A percentile compares a stretch with the other conserved stretches of the same genome.
phyloP scores from a whole-genome alignment of 2,329 filamentous ascomycete species.

The Fusarium avenaceum region DNA sequence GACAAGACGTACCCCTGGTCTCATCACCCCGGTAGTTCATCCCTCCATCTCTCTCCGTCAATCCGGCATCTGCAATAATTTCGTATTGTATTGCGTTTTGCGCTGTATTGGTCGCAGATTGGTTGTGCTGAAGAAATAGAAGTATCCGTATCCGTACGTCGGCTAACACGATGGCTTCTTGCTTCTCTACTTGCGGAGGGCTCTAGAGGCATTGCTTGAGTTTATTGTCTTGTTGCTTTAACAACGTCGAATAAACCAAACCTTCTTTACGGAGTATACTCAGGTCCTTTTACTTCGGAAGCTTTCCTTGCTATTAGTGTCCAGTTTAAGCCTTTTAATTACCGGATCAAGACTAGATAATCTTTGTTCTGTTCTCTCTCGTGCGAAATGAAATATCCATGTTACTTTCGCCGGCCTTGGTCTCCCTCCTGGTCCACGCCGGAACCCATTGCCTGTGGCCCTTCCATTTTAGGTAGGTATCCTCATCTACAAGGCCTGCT shows the following conservation, averaged over 20 bases:
- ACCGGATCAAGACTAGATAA: slow-evolving; percentile 9
- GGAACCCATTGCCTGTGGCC: slow-evolving; percentile 32
- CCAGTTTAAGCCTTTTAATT: not conserved
- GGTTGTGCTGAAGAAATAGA: not conserved
- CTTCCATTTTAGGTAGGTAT: slow-evolving; percentile 36
- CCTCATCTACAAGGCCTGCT: slow-evolving; percentile 32
- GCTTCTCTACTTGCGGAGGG: slow-evolving; percentile 13
- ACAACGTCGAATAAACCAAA: slow-evolving; percentile 14
- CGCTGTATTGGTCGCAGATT: slow-evolving; percentile 2
- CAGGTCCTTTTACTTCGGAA: not conserved
- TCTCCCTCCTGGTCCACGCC: slow-evolving; percentile 16
- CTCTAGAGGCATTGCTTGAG: not conserved
- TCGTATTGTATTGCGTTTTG: slow-evolving; percentile 11
- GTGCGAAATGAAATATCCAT: slow-evolving; percentile 13
- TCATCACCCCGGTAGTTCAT: slow-evolving; percentile 34
- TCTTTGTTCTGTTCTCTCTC: slow-evolving; percentile 1
- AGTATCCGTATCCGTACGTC: not conserved
- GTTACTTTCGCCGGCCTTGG: slow-evolving; percentile 16
- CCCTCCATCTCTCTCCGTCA: slow-evolving; percentile 26
- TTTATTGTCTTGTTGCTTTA: slow-evolving; percentile 20
- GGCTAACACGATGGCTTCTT: not conserved
- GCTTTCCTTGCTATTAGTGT: not conserved
- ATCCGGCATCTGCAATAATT: slow-evolving; percentile 24
- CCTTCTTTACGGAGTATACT: slow-evolving; percentile 3
- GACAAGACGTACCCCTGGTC: slow-evolving; percentile 13